Evolutionary conservation across 495 filamentous ascomycete genomes (phyloP), one percentile per base, ranked within the genome.

Genomic region (Aspergillus asperescens): DNA sequence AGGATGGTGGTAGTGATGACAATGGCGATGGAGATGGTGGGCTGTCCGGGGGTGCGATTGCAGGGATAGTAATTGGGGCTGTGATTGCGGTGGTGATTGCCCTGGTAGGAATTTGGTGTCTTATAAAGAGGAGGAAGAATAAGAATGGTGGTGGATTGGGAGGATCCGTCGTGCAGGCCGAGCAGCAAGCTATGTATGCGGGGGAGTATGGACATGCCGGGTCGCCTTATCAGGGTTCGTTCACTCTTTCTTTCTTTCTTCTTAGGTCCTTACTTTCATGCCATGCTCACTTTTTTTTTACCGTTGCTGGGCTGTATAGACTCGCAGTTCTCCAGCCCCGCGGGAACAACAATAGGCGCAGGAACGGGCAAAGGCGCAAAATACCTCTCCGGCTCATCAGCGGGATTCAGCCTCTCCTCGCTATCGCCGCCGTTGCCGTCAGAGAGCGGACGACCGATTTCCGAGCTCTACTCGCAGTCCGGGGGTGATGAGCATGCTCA

Each of bases 181-280:
- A 42, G 15, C 39, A 42, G 4, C 43, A 47, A 4, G 13, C n/a
- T 7, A 35, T 22, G 45, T 32, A 25, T 8, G 27, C n/a, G 9
- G 39, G 39, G 12, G 44, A 51, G 5, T 42, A 39, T 5, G 48
- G n/a, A 0, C 20, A 42, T 19, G 1, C 34, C 25, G 22, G 9
- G 1, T 51, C 48, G 13, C 48, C 48, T 13, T 51, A 51, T 13
- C 48, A 51, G 32, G 48, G 48, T 51, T 43, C 43, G 35, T 20
- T 29, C 13, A 19, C 23, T 20, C 34, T 20, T 10, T 29, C 22
- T 4, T 22, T 13, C n/a, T 9, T 2, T 25, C 4, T 4, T 24
- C 5, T 16, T 16, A 9, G 13, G 7, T 4, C 32, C 12, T n/a
- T n/a, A n/a, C n/a, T n/a, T n/a, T n/a, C n/a, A n/a, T n/a, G n/a